Evolutionary conservation across 2,329 filamentous ascomycete genomes (phyloP).

Genomic region (Magnaporthiopsis incrustans): DNA sequence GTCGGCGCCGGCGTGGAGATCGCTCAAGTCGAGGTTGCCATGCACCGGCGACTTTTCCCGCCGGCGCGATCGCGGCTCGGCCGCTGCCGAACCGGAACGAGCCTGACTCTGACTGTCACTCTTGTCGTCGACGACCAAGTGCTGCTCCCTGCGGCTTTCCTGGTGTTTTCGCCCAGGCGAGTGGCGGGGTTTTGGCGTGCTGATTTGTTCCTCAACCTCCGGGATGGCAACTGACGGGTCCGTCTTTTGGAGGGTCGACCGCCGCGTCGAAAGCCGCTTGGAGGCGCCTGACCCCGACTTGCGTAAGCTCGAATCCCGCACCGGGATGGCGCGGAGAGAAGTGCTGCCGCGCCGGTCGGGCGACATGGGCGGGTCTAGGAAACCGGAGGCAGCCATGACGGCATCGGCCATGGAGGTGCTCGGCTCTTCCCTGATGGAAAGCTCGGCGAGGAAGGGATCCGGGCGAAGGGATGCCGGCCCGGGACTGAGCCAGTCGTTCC

Average conservation of each 20-base stretch:
- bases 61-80: no score
- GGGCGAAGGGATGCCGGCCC: slow-evolving; percentile 27
- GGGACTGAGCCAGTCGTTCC: slow-evolving; percentile 22
- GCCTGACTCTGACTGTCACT: no score
- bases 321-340: slow-evolving; percentile 50
- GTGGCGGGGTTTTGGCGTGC: background rate
- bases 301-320: slow-evolving; percentile 59
- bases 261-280: slow-evolving; percentile 24
- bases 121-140: background rate
- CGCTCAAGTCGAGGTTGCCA: no score
- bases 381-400: slow-evolving; percentile 16
- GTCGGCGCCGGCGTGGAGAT: slow-evolving; percentile 20
- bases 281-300: slow-evolving; percentile 41
- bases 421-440: slow-evolving; percentile 48
- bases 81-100: no score
- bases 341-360: slow-evolving; percentile 14
- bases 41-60: no score
- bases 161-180: background rate
- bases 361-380: slow-evolving; percentile 21
- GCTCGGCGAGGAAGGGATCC: slow-evolving; percentile 44
- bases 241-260: no score
- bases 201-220: slow-evolving; percentile 14
- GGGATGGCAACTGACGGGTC: slow-evolving; percentile 32
- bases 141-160: background rate
- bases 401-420: slow-evolving; percentile 11